Conservation (phyloP, 2,329 filamentous ascomycete genomes). For the Gnomoniopsis sp. region DNA sequence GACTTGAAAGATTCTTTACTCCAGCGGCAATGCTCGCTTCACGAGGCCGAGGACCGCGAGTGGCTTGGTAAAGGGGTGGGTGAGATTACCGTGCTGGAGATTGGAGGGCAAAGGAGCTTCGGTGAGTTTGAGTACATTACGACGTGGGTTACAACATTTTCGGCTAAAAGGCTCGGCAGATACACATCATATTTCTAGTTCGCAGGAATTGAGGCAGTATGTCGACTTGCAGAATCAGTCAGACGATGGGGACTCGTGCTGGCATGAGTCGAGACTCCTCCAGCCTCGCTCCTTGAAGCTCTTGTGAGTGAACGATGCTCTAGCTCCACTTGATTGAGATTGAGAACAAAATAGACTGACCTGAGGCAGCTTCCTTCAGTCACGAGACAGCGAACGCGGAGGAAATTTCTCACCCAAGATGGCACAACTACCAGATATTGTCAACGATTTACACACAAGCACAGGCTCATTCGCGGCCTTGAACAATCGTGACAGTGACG, state of each 20-base stretch:
- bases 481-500: background rate
- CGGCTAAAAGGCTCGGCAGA: background rate
- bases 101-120: conserved; percentile 12
- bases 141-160: background rate
- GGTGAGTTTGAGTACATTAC: conserved; percentile 8
- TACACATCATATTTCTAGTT: conserved; percentile 4
- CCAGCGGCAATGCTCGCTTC: conserved; percentile 10
- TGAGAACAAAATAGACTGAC: background rate
- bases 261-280: background rate
- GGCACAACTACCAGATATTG: background rate
- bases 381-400: background rate
- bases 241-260: conserved; percentile 4
- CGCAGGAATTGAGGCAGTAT: conserved; percentile 4
- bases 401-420: background rate
- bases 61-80: conserved; percentile 1
- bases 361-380: conserved; percentile 8
- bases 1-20: conserved; percentile 12
- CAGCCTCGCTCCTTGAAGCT: conserved; percentile 9
- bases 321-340: background rate
- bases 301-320: conserved; percentile 10
- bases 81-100: conserved; percentile 13
- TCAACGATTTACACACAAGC: background rate
- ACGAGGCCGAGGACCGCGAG: conserved; percentile 11
- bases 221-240: conserved; percentile 2
- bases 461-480: background rate